A percentile compares a stretch with the other conserved stretches of the same genome.
These are phyloP conservation scores for Gentiana macrophylla DNA, from an alignment of 257 asterid species.

Conservation along the genomic window DNA sequence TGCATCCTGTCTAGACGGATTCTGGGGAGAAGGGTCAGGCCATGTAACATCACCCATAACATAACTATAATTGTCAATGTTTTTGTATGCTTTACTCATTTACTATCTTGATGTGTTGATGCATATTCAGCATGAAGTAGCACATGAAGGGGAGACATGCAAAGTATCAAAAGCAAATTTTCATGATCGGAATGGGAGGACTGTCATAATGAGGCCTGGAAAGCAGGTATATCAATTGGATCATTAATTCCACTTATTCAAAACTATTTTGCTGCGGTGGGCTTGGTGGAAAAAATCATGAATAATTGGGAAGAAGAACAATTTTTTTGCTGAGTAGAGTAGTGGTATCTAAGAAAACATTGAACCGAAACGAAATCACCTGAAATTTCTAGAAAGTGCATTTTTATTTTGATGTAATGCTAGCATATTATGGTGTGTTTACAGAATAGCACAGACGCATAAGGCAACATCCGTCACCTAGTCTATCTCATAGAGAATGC, in stretches of 20 bases:
- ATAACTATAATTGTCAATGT: no score
- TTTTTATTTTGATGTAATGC: no score
- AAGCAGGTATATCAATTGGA: slow-evolving; percentile 46
- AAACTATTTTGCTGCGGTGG: neutral
- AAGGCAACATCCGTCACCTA: slow-evolving; percentile 60
- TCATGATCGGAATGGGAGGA: slow-evolving; percentile 57
- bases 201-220: slow-evolving; percentile 86
- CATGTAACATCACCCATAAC: no score
- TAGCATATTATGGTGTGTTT: neutral
- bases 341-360: no score
- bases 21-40: no score
- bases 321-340: no score
- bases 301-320: no score
- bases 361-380: no score
- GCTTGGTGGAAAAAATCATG: no score
- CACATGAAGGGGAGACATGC: slow-evolving; percentile 93
- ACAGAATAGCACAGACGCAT: slow-evolving; percentile 50
- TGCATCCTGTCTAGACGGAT: no score
- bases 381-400: no score
- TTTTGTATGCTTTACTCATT: neutral
- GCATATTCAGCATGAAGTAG: slow-evolving; percentile 59
- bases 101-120: neutral
- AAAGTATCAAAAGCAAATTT: slow-evolving; percentile 73
- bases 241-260: neutral
- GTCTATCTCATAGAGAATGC: slow-evolving; percentile 80